A percentile compares a stretch with the other conserved stretches of the same genome.
phyloP scores from a whole-genome alignment of 2,329 filamentous ascomycete genomes.

The Coniella lustricola region DNA sequence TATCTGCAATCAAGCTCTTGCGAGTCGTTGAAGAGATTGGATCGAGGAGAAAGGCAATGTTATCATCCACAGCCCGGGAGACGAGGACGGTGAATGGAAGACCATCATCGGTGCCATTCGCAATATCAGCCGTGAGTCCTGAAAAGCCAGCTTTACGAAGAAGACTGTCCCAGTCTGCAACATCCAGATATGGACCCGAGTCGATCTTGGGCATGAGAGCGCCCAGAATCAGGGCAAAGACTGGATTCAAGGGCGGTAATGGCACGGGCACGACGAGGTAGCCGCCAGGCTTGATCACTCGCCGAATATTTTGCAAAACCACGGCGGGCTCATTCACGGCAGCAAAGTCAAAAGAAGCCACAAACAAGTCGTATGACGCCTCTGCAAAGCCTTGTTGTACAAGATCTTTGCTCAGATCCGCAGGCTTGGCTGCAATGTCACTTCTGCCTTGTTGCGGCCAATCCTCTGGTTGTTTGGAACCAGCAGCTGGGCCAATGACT shows the following conservation, averaged over 20 bases:
- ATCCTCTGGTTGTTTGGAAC: neutral
- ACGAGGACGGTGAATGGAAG: neutral
- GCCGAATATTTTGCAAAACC: neutral
- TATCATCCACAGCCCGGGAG: neutral
- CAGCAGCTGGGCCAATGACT: neutral
- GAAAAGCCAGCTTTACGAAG: neutral
- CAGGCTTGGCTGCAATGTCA: neutral
- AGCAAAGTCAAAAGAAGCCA: neutral
- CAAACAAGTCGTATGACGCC: neutral
- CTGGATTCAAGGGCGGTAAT: neutral
- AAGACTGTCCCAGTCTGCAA: neutral
- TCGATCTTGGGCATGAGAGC: too few relatives aligned
- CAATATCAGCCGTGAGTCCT: neutral
- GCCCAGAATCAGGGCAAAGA: too few relatives aligned
- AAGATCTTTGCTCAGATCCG: neutral
- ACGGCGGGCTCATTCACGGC: neutral
- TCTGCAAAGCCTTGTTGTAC: neutral
- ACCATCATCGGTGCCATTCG: slow-evolving; percentile 22
- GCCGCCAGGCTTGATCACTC: neutral
- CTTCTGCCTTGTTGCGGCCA: neutral
- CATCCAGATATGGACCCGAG: too few relatives aligned
- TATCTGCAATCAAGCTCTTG: neutral
- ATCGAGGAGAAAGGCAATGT: neutral
- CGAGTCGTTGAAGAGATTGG: neutral
- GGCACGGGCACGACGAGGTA: neutral